Conservation (phyloP, 352 stramenopile species). For the Globisporangium polare region DNA sequence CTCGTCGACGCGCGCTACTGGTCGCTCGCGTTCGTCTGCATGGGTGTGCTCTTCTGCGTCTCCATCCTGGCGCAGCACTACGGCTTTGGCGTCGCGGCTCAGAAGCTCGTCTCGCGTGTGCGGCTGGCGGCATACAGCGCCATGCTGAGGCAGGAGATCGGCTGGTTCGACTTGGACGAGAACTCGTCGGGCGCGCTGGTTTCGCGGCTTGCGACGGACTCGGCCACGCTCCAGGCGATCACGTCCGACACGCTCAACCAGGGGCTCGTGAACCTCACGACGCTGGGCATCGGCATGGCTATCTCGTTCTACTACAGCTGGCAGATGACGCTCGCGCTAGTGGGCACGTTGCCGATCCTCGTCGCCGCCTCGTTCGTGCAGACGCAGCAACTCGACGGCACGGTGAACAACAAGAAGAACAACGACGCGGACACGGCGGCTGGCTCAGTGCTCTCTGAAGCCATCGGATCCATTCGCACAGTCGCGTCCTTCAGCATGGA, state of each 20-base stretch:
- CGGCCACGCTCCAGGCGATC: constrained; percentile 63
- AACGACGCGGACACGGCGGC: constrained; percentile 37
- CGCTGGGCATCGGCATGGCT: constrained; percentile 9
- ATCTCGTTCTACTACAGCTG: background rate
- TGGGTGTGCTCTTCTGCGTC: constrained; percentile 32
- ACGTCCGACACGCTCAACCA: constrained; percentile 65
- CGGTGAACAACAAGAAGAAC: constrained; percentile 31
- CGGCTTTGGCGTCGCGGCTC: constrained; percentile 42
- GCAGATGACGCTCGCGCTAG: background rate
- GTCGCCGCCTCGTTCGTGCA: constrained; percentile 17
- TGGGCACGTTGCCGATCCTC: constrained; percentile 13
- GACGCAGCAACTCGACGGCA: constrained; percentile 26
- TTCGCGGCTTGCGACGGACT: constrained; percentile 59
- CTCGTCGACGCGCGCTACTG: constrained; percentile 27
- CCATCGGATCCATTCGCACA: constrained; percentile 50
- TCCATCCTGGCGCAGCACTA: constrained; percentile 44
- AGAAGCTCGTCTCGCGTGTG: constrained; percentile 41
- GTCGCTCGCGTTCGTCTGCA: constrained; percentile 24
- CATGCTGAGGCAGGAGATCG: constrained; percentile 71
- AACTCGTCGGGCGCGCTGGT: constrained; percentile 63
- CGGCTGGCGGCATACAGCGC: constrained; percentile 35
- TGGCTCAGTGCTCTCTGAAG: constrained; percentile 33
- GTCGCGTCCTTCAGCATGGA: constrained; percentile 34
- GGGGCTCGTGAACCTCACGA: constrained; percentile 41
- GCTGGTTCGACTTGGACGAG: constrained; percentile 60